These are phyloP conservation scores for Hyaloperonospora brassicae DNA, from an alignment of 352 stramenopile genomes.

Conservation along the genomic window DNA sequence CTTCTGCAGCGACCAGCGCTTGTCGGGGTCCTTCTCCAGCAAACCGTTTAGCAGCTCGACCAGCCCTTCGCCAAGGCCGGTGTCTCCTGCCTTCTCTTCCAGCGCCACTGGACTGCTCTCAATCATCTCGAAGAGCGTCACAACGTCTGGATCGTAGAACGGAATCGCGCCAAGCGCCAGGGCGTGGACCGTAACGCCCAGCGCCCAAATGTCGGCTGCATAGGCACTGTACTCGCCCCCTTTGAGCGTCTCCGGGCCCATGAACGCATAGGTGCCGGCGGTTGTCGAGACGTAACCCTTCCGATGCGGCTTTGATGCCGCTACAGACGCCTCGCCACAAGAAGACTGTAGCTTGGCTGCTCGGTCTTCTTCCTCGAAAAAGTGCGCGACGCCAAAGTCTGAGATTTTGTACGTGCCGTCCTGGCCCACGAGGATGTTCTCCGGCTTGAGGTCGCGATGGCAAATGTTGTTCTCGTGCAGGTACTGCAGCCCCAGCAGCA, in stretches of 20 bases:
- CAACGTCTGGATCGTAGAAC: constrained; percentile 77
- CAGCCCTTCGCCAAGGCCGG: constrained; percentile 33
- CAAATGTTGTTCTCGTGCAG: constrained; percentile 83
- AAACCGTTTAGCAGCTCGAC: constrained; percentile 46
- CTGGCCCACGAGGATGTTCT: constrained; percentile 72
- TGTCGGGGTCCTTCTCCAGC: constrained; percentile 64
- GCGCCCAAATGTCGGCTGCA: constrained; percentile 80
- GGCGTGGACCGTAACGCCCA: constrained; percentile 79
- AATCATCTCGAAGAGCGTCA: constrained; percentile 79
- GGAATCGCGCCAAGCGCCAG: constrained; percentile 73
- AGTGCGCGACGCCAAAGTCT: constrained; percentile 77
- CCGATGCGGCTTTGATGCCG: constrained; percentile 29
- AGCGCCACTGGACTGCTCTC: constrained; percentile 46
- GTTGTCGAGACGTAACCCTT: constrained; percentile 73
- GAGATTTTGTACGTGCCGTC: constrained; percentile 77
- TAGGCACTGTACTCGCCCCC: constrained; percentile 73
- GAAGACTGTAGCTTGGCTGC: constrained; percentile 16
- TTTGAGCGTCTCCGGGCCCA: constrained; percentile 75
- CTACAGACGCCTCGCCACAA: neutral
- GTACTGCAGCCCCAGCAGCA: constrained; percentile 75
- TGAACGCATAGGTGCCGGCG: constrained; percentile 80
- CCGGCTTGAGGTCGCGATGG: constrained; percentile 78
- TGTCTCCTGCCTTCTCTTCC: constrained; percentile 22
- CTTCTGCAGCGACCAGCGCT: constrained; percentile 58
- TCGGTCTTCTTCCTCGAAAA: constrained; percentile 62